phyloP scores from a whole-genome alignment of 345 rosid species.

The Linum trigynum region DNA sequence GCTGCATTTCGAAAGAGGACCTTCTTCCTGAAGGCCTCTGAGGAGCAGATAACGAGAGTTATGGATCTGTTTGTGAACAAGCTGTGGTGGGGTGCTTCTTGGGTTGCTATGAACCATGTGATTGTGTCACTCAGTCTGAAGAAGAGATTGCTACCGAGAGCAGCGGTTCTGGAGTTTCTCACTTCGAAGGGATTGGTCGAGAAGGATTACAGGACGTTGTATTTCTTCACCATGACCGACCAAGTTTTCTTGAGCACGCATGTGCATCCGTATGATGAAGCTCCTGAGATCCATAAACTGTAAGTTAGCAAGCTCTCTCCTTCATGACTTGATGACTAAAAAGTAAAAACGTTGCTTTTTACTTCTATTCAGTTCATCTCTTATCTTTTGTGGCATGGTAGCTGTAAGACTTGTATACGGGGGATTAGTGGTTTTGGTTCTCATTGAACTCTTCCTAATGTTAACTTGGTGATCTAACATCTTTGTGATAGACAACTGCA shows the following conservation, averaged over 20 bases:
- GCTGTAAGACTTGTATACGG: too few species aligned
- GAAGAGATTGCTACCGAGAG: constrained; percentile 29
- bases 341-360: too few species aligned
- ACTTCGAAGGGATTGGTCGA: constrained; percentile 2
- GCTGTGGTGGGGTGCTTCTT: constrained; percentile 16
- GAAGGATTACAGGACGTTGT: not conserved
- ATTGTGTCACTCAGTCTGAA: constrained; percentile 17
- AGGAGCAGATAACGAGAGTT: constrained; percentile 14
- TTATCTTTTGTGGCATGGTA: too few species aligned
- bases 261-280: constrained; percentile 10
- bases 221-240: not conserved
- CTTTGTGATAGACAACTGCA: too few species aligned
- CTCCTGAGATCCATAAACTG: constrained; percentile 8
- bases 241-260: constrained; percentile 7
- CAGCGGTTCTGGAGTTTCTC: constrained; percentile 9
- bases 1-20: constrained; percentile 18
- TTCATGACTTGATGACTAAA: too few species aligned
- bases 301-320: not conserved
- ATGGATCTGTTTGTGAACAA: constrained; percentile 22
- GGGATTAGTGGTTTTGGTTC: too few species aligned
- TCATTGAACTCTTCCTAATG: too few species aligned
- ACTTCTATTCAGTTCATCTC: too few species aligned
- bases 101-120: not conserved
- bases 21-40: constrained; percentile 13
- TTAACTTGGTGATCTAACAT: too few species aligned